phyloP scores from a whole-genome alignment of 345 rosid genomes.

The Salix udensis region DNA sequence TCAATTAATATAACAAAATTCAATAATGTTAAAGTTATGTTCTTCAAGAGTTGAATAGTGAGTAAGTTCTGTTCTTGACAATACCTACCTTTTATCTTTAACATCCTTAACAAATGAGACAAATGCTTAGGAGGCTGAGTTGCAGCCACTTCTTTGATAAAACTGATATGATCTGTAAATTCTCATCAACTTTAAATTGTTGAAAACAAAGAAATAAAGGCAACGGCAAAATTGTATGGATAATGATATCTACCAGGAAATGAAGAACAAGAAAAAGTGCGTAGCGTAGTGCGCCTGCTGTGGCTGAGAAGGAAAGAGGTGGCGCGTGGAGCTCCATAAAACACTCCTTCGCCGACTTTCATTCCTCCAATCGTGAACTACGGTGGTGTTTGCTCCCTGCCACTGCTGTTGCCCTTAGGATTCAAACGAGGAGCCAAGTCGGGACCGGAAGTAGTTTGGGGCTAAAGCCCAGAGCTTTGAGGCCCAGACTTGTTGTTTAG shows the following conservation, averaged over 20 bases:
- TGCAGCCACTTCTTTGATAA: conserved; percentile 59
- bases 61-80: background rate
- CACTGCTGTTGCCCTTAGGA: too few species aligned
- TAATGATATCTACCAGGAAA: conserved; percentile 33
- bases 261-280: conserved; percentile 30
- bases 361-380: background rate
- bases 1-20: background rate
- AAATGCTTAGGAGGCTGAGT: conserved; percentile 64
- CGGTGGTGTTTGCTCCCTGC: background rate
- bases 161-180: conserved; percentile 41
- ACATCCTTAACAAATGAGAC: conserved; percentile 47
- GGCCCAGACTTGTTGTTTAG: too few species aligned
- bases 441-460: too few species aligned
- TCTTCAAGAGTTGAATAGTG: background rate
- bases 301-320: conserved; percentile 21
- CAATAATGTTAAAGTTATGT: background rate
- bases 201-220: background rate
- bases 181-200: background rate
- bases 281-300: conserved; percentile 20
- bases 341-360: conserved; percentile 42
- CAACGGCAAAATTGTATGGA: background rate
- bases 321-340: conserved; percentile 38
- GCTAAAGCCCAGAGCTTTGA: too few species aligned
- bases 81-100: conserved; percentile 53
- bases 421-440: too few species aligned